Evolutionary conservation across 1,139 yeast genomes (phyloP).

Genomic region (Lizanozyma gosingica): DNA sequence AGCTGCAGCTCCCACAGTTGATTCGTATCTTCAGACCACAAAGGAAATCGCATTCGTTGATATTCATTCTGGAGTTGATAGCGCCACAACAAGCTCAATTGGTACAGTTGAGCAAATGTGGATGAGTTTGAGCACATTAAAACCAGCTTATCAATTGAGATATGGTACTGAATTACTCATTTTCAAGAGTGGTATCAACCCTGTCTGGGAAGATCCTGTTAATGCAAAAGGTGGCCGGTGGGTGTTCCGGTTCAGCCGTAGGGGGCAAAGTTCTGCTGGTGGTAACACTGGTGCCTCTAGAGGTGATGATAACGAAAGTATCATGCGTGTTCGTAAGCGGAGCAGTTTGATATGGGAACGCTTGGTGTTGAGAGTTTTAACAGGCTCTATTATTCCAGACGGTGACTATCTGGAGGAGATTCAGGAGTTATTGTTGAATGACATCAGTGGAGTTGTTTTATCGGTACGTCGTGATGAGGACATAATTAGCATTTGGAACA

Average conservation of each 20-base stretch:
- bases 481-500: conserved; percentile 46
- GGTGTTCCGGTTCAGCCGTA: conserved; percentile 44
- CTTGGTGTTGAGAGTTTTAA: conserved; percentile 31
- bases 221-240: conserved; percentile 60
- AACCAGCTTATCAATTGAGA: conserved; percentile 38
- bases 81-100: conserved; percentile 23
- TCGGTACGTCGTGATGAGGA: conserved; percentile 39
- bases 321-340: conserved; percentile 23
- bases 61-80: conserved; percentile 8
- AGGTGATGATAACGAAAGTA: conserved; percentile 1
- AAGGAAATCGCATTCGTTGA: conserved; percentile 27
- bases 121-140: conserved; percentile 40
- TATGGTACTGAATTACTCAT: conserved; percentile 52
- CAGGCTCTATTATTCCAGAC: conserved; percentile 37
- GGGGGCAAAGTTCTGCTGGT: conserved; percentile 10
- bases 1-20: conserved; percentile 20
- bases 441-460: conserved; percentile 44
- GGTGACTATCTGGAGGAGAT: conserved; percentile 19
- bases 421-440: conserved; percentile 30
- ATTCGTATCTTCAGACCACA: conserved; percentile 34
- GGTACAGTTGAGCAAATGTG: conserved; percentile 58
- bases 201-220: conserved; percentile 66
- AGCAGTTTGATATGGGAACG: conserved; percentile 46
- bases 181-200: conserved; percentile 56
- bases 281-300: conserved; percentile 9